Percentiles rank a stretch among this genome's conserved stretches.
Conservation (phyloP, 2,329 filamentous ascomycete species). For the Bipolaris bicolor region DNA sequence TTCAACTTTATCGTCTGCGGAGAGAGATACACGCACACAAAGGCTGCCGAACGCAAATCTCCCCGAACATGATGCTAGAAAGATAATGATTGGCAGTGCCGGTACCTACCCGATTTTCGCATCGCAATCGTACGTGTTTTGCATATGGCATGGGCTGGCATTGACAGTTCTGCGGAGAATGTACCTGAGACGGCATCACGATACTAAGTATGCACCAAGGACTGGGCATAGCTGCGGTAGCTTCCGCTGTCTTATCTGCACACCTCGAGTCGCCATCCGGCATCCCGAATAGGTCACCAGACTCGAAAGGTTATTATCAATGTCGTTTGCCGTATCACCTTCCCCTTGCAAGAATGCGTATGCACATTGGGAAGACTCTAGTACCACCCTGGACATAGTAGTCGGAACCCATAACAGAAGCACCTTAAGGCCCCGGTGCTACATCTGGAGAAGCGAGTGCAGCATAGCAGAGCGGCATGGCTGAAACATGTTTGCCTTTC, state of each 20-base stretch:
- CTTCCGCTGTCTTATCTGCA: conserved; percentile 10
- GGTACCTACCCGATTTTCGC: conserved; percentile 19
- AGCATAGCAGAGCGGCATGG: conserved; percentile 17
- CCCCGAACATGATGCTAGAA: conserved; percentile 18
- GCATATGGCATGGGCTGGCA: conserved; percentile 3
- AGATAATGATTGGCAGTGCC: conserved; percentile 16
- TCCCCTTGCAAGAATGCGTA: conserved; percentile 3
- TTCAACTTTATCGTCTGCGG: conserved; percentile 6
- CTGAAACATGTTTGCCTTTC: conserved; percentile 43
- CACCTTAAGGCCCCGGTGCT: conserved; percentile 4
- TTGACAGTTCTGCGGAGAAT: conserved; percentile 1
- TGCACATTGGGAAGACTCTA: not conserved
- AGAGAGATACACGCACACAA: not conserved
- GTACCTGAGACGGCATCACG: not conserved
- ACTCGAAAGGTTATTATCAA: not conserved
- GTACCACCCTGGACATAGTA: conserved; percentile 3
- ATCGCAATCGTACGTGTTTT: conserved; percentile 20
- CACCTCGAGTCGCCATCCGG: conserved; percentile 1
- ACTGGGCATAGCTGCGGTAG: not conserved
- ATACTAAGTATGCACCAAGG: not conserved
- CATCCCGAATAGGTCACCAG: not conserved
- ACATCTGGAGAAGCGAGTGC: conserved; percentile 6
- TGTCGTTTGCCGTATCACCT: conserved; percentile 2
- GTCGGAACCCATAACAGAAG: not conserved
- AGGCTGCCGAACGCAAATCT: conserved; percentile 18